phyloP scores from a whole-genome alignment of 257 asterid species.

The Coffea eugenioides region DNA sequence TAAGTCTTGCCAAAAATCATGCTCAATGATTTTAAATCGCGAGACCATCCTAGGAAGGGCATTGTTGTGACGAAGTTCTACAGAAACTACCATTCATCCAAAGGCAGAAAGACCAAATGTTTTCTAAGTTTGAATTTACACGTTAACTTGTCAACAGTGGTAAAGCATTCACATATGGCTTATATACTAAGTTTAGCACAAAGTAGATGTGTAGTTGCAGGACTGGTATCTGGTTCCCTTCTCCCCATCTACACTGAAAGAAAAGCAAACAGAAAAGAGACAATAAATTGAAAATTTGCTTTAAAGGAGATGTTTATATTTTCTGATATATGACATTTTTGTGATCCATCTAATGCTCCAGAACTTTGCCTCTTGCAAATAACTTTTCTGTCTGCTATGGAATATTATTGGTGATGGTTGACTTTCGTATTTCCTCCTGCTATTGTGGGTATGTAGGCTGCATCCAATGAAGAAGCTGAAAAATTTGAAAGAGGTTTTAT shows the following conservation, averaged over 20 bases:
- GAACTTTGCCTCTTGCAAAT: slow-evolving; percentile 2
- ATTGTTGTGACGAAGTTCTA: not conserved
- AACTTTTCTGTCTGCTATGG: slow-evolving; percentile 8
- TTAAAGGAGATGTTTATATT: not conserved
- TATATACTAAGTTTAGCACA: not conserved
- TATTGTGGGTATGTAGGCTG: slow-evolving; percentile 57
- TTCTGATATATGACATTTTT: not conserved
- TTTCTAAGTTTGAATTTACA: not conserved
- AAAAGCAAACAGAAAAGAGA: not conserved
- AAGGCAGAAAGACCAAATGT: not conserved
- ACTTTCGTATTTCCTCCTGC: slow-evolving; percentile 8
- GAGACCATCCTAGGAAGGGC: not conserved
- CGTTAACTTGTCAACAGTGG: not conserved
- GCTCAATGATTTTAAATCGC: not conserved
- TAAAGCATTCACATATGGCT: not conserved
- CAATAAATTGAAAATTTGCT: not conserved
- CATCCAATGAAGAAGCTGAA: slow-evolving; percentile 75
- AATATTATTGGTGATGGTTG: not conserved
- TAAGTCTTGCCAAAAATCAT: not conserved
- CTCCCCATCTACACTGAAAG: not conserved
- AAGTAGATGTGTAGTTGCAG: not conserved
- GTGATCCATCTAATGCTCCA: not conserved
- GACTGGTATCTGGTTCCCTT: not conserved
- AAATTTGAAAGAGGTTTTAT: slow-evolving; percentile 72
- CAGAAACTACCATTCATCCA: not conserved